Conservation (phyloP, 805 yeast species). For the Wickerhamomyces xylosicus region DNA sequence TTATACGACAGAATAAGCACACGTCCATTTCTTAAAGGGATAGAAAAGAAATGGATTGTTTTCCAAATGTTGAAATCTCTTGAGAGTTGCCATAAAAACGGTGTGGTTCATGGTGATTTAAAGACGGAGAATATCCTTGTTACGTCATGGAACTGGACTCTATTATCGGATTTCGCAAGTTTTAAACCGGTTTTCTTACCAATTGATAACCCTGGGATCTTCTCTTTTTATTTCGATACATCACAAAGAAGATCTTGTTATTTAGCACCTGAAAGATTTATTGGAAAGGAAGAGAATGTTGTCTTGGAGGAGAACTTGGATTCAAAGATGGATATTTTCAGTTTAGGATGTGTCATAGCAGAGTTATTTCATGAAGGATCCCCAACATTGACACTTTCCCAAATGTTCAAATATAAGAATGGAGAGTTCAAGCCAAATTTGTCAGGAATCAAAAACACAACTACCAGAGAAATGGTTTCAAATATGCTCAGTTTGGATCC, state of each 20-base stretch:
- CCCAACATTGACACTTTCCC: constrained; percentile 79
- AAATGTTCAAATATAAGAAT: constrained; percentile 71
- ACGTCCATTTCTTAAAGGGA: constrained; percentile 73
- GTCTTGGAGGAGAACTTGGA: constrained; percentile 24
- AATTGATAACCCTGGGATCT: constrained; percentile 88
- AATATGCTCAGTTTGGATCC: constrained; percentile 65
- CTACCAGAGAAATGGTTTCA: constrained; percentile 43
- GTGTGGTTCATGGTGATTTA: constrained; percentile 79
- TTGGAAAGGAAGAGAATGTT: constrained; percentile 14
- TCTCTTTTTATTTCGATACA: constrained; percentile 86
- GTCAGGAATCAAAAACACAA: constrained; percentile 38
- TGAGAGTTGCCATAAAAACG: constrained; percentile 48
- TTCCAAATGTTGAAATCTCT: constrained; percentile 69
- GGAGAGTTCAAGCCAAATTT: constrained; percentile 59
- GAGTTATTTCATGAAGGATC: constrained; percentile 83
- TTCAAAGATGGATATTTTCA: constrained; percentile 70
- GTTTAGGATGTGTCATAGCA: constrained; percentile 81
- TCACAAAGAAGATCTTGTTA: constrained; percentile 82
- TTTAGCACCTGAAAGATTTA: constrained; percentile 88
- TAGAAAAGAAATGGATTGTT: constrained; percentile 77
- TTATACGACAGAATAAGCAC: constrained; percentile 82
- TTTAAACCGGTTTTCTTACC: constrained; percentile 82
- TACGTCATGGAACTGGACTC: constrained; percentile 82
- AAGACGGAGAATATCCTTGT: constrained; percentile 84
- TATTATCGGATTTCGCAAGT: constrained; percentile 73